Conservation (phyloP, 768 basidiomycete species). For the Tephrocybe rancida region DNA sequence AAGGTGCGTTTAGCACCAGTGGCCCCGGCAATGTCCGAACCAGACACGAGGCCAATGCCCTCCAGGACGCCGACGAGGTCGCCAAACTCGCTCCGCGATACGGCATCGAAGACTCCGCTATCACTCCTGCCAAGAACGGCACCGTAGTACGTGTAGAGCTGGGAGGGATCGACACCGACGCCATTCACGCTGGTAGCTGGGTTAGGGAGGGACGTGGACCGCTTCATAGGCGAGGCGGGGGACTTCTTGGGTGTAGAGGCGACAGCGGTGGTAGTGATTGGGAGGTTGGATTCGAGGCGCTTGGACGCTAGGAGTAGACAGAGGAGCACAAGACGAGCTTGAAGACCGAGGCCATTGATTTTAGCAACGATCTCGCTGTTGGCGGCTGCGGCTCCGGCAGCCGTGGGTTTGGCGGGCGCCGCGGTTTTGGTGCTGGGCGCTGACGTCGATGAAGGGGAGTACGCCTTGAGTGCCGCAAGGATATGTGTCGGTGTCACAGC, state of each 20-base stretch:
- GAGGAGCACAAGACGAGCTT: conserved; percentile 72
- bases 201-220: conserved; percentile 39
- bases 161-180: conserved; percentile 55
- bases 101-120: conserved; percentile 57
- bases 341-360: conserved; percentile 69
- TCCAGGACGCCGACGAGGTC: conserved; percentile 76
- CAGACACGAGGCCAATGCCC: conserved; percentile 56
- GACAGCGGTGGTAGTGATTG: conserved; percentile 42
- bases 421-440: conserved; percentile 22
- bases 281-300: conserved; percentile 59
- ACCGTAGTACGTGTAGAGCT: conserved; percentile 67
- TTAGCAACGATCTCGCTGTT: conserved; percentile 69
- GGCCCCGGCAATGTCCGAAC: conserved; percentile 3
- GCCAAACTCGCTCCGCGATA: conserved; percentile 75
- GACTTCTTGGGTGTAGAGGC: conserved; percentile 37
- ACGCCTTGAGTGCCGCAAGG: conserved; percentile 73
- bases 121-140: conserved; percentile 59
- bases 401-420: conserved; percentile 21
- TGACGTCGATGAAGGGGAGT: conserved; percentile 47
- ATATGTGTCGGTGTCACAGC: conserved; percentile 70
- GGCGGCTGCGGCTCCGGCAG: conserved; percentile 21
- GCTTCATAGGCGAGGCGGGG: conserved; percentile 52
- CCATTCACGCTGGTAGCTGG: conserved; percentile 24
- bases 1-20: conserved; percentile 50
- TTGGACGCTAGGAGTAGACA: conserved; percentile 64